Evolutionary conservation across 75 land plant species (phyloP), one percentile per base, ranked within the genome.

Genomic region (Cunninghamia lanceolata): DNA sequence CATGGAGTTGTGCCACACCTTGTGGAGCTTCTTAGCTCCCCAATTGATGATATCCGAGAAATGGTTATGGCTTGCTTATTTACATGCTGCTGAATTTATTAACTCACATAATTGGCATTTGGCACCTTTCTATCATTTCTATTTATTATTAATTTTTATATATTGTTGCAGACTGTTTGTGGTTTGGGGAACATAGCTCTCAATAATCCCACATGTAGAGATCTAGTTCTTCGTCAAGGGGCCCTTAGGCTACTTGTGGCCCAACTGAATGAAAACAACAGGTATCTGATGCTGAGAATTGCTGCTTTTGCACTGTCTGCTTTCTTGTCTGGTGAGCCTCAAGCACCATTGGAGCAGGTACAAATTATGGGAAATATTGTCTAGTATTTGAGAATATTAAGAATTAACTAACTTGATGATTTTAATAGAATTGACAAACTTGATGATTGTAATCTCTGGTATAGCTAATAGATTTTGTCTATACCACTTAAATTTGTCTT

Each of bases 1-100:
- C 89, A 87, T 74, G 91, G 91, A n/a, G 91, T 89, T 10, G 89
- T 89, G n/a, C 91, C 91, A 45, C 79, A 87, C 9, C 87, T 89
- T 53, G 91, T 88, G 25, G 84, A 89, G 68, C 89, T 89, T 35
- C 84, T 89, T 28, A 87, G 86, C 56, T 89, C 89, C 34, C 86
- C 89, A 17, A 85, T 84, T 53, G 89, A 89, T 35, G 89, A 89
- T 82, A 86, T 89, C 45, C 86, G 89, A 5, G 91, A 87, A 84
- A 89, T 87, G 91, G 91, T 89, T 36, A 5, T 30, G 15, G 79
- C 54, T 17, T 16, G 54, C 21, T 52, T 56, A 56, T 47, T 34
- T 7, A 76, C 14, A 36, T 34, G 53, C 0, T 0, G 3, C 46
- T 25, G 39, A 8, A 9, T 14, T 43, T 2, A 4, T 21, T 52